Evolutionary conservation across 2,329 filamentous ascomycete genomes (phyloP).

Genomic region (Cercospora sp.): DNA sequence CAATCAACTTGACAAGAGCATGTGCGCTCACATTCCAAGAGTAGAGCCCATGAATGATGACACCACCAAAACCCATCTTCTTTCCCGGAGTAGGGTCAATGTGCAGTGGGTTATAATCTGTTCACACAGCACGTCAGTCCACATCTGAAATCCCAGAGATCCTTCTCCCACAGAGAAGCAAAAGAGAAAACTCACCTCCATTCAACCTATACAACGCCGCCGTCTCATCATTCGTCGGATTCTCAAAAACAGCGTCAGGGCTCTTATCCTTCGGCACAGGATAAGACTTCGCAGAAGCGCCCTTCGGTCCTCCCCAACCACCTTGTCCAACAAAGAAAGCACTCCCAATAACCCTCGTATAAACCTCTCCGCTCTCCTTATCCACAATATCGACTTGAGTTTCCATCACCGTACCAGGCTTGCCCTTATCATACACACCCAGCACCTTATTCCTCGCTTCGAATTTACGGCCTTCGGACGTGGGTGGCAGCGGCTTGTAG

Average conservation of each 20-base stretch:
- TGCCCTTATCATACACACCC: conserved; percentile 88
- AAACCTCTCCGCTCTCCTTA: conserved; percentile 66
- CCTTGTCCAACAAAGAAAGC: conserved; percentile 79
- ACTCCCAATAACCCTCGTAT: conserved; percentile 67
- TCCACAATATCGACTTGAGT: conserved; percentile 77
- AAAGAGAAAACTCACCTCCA: conserved; percentile 46
- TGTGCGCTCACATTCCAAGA: conserved; percentile 70
- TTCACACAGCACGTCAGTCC: not conserved
- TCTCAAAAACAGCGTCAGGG: conserved; percentile 69
- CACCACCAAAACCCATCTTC: conserved; percentile 88
- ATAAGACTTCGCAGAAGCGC: conserved; percentile 73
- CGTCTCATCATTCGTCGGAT: conserved; percentile 71
- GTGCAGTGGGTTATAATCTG: conserved; percentile 89
- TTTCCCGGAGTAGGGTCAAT: conserved; percentile 74
- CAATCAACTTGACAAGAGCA: conserved; percentile 70
- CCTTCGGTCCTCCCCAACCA: conserved; percentile 88
- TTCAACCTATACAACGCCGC: conserved; percentile 80
- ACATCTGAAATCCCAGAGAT: not conserved
- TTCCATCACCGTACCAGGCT: conserved; percentile 72
- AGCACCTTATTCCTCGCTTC: conserved; percentile 76
- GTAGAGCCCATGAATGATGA: conserved; percentile 87
- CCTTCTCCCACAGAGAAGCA: not conserved
- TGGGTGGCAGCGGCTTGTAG: conserved; percentile 71
- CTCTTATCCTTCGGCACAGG: conserved; percentile 70
- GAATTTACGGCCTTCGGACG: conserved; percentile 70